Evolutionary conservation across 202 grass and related monocot genomes (phyloP), one percentile per base, ranked within the genome.

Genomic region (Saccharum hybrid): DNA sequence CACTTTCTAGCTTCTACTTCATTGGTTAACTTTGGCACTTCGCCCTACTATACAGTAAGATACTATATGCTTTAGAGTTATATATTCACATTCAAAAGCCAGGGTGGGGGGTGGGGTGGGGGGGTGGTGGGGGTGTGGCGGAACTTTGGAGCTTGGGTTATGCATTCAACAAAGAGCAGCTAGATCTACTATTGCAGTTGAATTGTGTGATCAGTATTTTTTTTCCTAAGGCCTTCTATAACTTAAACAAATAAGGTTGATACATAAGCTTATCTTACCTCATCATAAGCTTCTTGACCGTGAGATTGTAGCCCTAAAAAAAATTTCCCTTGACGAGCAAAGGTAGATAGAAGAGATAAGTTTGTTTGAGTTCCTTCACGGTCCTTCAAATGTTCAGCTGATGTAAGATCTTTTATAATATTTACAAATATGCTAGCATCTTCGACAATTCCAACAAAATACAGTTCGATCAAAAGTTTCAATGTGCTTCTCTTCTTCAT

Each of bases 401-500:
- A 79, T 46, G 96, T 96, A 85, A 99, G 86, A 86, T 99, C 96
- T 76, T 99, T 99, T 84, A 96, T 83, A 86, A 98, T 96, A 52
- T 89, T 96, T 72, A 94, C 76, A 94, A 98, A 95, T 65, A 96
- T 85, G 81, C 81, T 82, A 52, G 87, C 91, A 90, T 98, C 96
- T 73, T 96, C 96, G 71, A 92, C 80, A 77, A 98, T 86, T 81
- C 93, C 96, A 87, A 98, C 96, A 95, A 96, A 98, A 82, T 92
- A 94, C 12, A 98, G 84, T 85, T 98, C 96, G 71, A 98, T 84
- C 28, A 98, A 89, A 85, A 98, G 91, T 79, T 98, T 98, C 81
- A 98, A 76, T 75, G 96, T 95, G 84, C 96, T 98, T 90, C 96
- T 90, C 84, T 88, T 95, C 80, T 96, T 98, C 85, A 96, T 92